A percentile compares a stretch with the other conserved stretches of the same genome.
Evolutionary conservation across 805 yeast species (phyloP).

Genomic region (Debaryomyces castellii): DNA sequence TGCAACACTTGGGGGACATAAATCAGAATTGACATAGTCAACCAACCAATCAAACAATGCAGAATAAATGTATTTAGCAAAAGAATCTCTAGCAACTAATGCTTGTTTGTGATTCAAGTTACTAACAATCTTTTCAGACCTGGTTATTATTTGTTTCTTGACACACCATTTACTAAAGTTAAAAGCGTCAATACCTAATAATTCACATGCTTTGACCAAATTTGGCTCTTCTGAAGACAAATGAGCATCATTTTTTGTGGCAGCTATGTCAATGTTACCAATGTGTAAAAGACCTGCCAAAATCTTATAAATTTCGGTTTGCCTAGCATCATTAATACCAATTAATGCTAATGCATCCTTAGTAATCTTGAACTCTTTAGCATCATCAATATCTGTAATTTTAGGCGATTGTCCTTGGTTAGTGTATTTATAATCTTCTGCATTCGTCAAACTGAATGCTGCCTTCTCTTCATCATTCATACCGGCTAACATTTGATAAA

Average conservation of each 20-base stretch:
- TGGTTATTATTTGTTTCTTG: conserved; percentile 88
- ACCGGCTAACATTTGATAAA: conserved; percentile 86
- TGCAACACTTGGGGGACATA: conserved; percentile 72
- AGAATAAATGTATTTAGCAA: conserved; percentile 89
- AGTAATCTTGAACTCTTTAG: conserved; percentile 72
- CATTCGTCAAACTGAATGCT: conserved; percentile 57
- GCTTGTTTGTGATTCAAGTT: conserved; percentile 84
- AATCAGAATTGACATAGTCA: conserved; percentile 73
- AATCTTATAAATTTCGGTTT: conserved; percentile 68
- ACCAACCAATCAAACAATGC: conserved; percentile 96
- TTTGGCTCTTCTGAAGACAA: conserved; percentile 85
- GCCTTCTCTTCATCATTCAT: conserved; percentile 54
- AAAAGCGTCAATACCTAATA: conserved; percentile 74
- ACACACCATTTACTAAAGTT: conserved; percentile 86
- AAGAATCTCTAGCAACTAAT: conserved; percentile 91
- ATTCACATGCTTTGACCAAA: conserved; percentile 75
- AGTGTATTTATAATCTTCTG: conserved; percentile 74
- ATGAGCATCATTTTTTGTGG: conserved; percentile 80
- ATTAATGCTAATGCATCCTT: conserved; percentile 74
- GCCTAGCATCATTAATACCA: conserved; percentile 64
- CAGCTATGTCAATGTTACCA: conserved; percentile 86
- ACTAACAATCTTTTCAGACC: conserved; percentile 87
- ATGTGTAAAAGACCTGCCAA: conserved; percentile 88
- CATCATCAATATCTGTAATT: conserved; percentile 81
- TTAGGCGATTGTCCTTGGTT: conserved; percentile 82